Conservation (phyloP, 176 grass and related monocot genomes). For the Secale cereale region DNA sequence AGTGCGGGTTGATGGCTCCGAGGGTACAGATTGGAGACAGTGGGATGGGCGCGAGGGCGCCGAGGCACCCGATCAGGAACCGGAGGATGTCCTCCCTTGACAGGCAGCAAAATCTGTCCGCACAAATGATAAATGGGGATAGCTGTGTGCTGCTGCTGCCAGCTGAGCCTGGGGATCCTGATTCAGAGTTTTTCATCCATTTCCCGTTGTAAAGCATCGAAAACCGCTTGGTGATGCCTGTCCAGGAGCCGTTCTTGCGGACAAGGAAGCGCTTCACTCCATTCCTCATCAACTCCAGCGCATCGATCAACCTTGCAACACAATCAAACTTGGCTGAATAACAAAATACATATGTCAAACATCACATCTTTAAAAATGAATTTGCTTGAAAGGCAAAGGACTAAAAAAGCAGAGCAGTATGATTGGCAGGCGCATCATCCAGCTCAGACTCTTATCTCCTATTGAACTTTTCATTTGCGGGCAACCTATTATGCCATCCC, state of each 20-base stretch:
- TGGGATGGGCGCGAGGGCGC: constrained; percentile 79
- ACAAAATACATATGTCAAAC: not conserved
- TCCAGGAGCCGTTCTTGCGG: constrained; percentile 77
- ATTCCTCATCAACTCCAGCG: constrained; percentile 89
- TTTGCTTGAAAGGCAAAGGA: not conserved
- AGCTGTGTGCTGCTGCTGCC: constrained; percentile 33
- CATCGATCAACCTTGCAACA: constrained; percentile 81
- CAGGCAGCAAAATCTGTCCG: constrained; percentile 73
- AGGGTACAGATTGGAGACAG: constrained; percentile 76
- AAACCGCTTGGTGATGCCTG: constrained; percentile 84
- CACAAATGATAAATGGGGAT: constrained; percentile 22
- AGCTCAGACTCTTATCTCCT: not conserved
- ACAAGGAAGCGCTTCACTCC: constrained; percentile 86
- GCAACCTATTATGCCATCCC: not conserved
- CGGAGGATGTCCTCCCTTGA: constrained; percentile 89
- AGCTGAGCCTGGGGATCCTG: constrained; percentile 39
- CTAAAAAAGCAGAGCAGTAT: not conserved
- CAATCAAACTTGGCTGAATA: not conserved
- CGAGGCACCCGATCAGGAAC: constrained; percentile 90
- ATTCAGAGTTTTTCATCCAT: constrained; percentile 70
- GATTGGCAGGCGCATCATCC: not conserved
- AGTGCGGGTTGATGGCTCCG: constrained; percentile 60
- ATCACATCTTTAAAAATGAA: not conserved
- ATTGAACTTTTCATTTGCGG: not conserved
- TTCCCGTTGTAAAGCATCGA: constrained; percentile 81